Conservation (phyloP, 2,329 filamentous ascomycete genomes). For the Zymoseptoria passerinii region DNA sequence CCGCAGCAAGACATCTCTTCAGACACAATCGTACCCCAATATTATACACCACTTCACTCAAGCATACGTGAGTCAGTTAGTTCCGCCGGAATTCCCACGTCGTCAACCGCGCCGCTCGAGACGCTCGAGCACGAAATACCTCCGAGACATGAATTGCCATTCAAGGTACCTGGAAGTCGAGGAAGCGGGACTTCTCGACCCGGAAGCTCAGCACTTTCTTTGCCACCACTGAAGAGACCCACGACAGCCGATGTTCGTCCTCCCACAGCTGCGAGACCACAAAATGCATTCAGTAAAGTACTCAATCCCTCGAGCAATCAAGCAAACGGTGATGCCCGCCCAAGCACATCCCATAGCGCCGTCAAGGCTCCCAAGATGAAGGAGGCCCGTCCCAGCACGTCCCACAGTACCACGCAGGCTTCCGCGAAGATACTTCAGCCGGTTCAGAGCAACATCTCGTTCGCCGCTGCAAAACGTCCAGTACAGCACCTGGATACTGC, state of each 20-base stretch:
- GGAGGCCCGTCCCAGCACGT: neutral
- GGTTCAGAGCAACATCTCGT: neutral
- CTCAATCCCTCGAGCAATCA: neutral
- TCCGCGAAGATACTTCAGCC: neutral
- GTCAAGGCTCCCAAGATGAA: neutral
- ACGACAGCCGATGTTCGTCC: neutral
- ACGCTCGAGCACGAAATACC: conserved; percentile 16
- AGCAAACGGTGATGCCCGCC: neutral
- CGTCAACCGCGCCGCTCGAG: neutral
- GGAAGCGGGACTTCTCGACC: conserved; percentile 17
- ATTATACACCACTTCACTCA: neutral
- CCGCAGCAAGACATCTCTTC: neutral
- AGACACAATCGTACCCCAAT: neutral
- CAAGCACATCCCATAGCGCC: neutral
- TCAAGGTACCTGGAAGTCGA: conserved; percentile 29
- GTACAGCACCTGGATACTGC: neutral
- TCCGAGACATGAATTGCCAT: conserved; percentile 32
- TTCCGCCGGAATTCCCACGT: neutral
- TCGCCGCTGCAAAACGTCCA: neutral
- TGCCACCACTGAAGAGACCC: conserved; percentile 27
- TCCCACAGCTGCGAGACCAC: neutral
- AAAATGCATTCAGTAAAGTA: neutral
- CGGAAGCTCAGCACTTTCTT: conserved; percentile 18
- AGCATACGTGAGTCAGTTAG: neutral
- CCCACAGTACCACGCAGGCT: neutral